Evolutionary conservation across 2,329 filamentous ascomycete species (phyloP).

Genomic region (Colletotrichum sp.): DNA sequence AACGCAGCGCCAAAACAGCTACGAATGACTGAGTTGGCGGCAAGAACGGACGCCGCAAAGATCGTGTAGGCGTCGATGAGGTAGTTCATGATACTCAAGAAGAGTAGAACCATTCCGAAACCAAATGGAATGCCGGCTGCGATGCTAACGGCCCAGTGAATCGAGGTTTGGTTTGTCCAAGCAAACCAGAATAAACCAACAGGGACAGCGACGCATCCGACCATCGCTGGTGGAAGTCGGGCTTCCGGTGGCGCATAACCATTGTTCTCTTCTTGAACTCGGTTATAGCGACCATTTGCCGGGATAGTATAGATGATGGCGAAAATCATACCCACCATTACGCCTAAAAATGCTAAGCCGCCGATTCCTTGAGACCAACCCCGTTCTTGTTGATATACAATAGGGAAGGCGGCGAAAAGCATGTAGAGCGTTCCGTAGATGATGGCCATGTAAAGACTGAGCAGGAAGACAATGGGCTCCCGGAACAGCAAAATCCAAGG

Average conservation of each 20-base stretch:
- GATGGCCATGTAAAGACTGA: slow-evolving; percentile 70
- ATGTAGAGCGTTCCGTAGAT: slow-evolving; percentile 63
- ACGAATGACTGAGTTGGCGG: slow-evolving; percentile 73
- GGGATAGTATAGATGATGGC: slow-evolving; percentile 54
- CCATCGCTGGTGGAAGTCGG: slow-evolving; percentile 56
- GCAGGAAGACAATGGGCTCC: slow-evolving; percentile 72
- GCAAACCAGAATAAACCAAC: slow-evolving; percentile 62
- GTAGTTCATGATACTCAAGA: slow-evolving; percentile 59
- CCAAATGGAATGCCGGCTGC: slow-evolving; percentile 36
- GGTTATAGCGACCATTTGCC: slow-evolving; percentile 48
- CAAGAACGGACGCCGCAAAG: slow-evolving; percentile 77
- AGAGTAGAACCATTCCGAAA: slow-evolving; percentile 52
- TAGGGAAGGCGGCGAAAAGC: slow-evolving; percentile 65
- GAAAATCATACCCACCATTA: slow-evolving; percentile 68
- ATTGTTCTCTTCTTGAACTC: slow-evolving; percentile 37
- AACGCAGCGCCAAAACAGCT: slow-evolving; percentile 75
- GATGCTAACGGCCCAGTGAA: slow-evolving; percentile 55
- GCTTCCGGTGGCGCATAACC: slow-evolving; percentile 63
- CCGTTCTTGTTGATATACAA: slow-evolving; percentile 67
- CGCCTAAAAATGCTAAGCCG: slow-evolving; percentile 70
- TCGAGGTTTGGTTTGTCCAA: slow-evolving; percentile 54
- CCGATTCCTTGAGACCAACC: slow-evolving; percentile 65
- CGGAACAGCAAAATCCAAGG: slow-evolving; percentile 73
- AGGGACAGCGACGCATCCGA: slow-evolving; percentile 58
- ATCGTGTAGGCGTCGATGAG: slow-evolving; percentile 66